These are phyloP conservation scores for Citrullus mucosospermus DNA, from an alignment of 306 rosid species.

Conservation along the genomic window DNA sequence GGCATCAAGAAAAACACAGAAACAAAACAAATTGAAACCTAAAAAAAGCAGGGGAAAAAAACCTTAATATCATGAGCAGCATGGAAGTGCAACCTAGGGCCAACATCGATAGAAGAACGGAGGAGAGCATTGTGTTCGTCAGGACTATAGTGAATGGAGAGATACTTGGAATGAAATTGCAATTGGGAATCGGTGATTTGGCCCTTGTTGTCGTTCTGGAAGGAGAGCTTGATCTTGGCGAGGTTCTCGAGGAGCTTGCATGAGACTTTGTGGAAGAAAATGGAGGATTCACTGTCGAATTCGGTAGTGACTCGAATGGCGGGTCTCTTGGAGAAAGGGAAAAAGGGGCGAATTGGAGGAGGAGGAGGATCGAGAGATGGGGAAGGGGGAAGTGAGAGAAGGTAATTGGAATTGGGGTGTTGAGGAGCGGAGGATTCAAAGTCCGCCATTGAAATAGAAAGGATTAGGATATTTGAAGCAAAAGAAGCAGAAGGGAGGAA, in stretches of 20 bases:
- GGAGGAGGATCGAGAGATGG: slow-evolving; percentile 10
- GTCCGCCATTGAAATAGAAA: neutral
- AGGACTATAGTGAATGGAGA: slow-evolving; percentile 48
- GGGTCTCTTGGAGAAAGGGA: slow-evolving; percentile 43
- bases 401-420: neutral
- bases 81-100: slow-evolving; percentile 40
- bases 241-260: slow-evolving; percentile 63
- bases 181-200: slow-evolving; percentile 53
- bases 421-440: neutral
- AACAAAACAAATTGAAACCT: neutral
- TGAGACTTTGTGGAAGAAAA: slow-evolving; percentile 64
- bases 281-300: slow-evolving; percentile 73
- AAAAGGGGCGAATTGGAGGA: slow-evolving; percentile 13
- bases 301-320: slow-evolving; percentile 53
- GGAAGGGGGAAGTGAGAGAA: neutral
- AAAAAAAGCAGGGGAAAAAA: neutral
- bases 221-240: slow-evolving; percentile 68
- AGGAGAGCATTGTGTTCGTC: slow-evolving; percentile 55
- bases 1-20: neutral
- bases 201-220: slow-evolving; percentile 46
- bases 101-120: slow-evolving; percentile 46
- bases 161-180: slow-evolving; percentile 47
- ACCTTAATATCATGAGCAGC: slow-evolving; percentile 80
- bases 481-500: neutral
- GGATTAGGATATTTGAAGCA: neutral